Percentiles rank a stretch among this genome's conserved stretches.
These are phyloP conservation scores for Penicillium bovifimosum DNA, from an alignment of 495 filamentous ascomycete species.

Conservation along the genomic window DNA sequence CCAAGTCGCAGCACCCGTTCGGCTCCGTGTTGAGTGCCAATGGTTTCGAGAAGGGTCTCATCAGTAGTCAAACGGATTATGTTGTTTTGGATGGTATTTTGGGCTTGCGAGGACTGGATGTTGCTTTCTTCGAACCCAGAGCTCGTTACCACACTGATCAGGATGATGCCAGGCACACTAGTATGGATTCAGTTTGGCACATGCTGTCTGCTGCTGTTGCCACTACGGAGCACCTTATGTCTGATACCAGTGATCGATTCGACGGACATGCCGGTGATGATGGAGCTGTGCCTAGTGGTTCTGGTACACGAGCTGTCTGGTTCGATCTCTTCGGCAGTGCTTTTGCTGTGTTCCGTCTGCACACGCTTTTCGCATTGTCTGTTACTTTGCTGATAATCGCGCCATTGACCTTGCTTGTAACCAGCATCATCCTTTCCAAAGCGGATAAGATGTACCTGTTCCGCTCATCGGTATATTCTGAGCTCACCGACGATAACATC, in stretches of 20 bases:
- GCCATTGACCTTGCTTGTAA: conserved; percentile 62
- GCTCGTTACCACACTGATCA: conserved; percentile 87
- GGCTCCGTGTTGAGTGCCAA: conserved; percentile 76
- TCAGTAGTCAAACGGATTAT: conserved; percentile 87
- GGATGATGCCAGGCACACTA: conserved; percentile 78
- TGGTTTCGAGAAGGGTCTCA: conserved; percentile 71
- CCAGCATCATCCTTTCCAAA: conserved; percentile 61
- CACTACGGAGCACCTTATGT: conserved; percentile 64
- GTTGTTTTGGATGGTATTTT: conserved; percentile 73
- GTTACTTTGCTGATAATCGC: conserved; percentile 74
- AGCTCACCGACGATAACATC: conserved; percentile 56
- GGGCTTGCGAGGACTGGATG: conserved; percentile 82
- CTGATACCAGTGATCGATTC: conserved; percentile 63
- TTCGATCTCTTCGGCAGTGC: conserved; percentile 84
- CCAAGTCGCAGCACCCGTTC: conserved; percentile 65
- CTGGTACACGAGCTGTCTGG: conserved; percentile 74
- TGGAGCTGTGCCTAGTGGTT: conserved; percentile 60
- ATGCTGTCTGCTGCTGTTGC: conserved; percentile 81
- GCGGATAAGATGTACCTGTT: conserved; percentile 81
- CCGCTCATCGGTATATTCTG: conserved; percentile 50
- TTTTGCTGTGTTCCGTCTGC: conserved; percentile 73
- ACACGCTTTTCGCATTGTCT: conserved; percentile 81
- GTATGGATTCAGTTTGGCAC: conserved; percentile 75
- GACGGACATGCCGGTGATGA: conserved; percentile 53
- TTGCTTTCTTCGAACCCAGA: conserved; percentile 84